Evolutionary conservation across 345 rosid genomes (phyloP).

Genomic region (Lumnitzera littorea): DNA sequence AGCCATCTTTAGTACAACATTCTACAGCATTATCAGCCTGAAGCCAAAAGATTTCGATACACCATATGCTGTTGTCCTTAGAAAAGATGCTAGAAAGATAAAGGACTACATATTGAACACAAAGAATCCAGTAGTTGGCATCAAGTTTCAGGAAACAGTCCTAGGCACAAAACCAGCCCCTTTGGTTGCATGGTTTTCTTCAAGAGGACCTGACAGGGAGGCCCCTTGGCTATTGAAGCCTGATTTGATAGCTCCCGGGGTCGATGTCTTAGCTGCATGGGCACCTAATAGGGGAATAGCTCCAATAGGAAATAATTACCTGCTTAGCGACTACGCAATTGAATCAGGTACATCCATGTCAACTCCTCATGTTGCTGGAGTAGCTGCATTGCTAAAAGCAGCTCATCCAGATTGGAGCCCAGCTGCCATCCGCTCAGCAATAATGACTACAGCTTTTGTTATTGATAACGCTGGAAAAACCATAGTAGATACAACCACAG

Average conservation of each 20-base stretch:
- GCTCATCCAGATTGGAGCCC: slow-evolving; percentile 32
- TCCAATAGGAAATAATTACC: slow-evolving; percentile 11
- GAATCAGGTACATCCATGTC: slow-evolving; percentile 40
- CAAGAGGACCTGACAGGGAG: slow-evolving; percentile 30
- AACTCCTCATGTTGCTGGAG: slow-evolving; percentile 37
- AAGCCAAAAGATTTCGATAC: slow-evolving; percentile 11
- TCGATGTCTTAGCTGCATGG: slow-evolving; percentile 40
- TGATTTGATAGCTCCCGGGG: slow-evolving; percentile 39
- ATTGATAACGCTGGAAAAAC: slow-evolving; percentile 11
- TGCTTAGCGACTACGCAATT: slow-evolving; percentile 29
- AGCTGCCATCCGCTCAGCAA: slow-evolving; percentile 36
- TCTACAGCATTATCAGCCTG: slow-evolving; percentile 4
- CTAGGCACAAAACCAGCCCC: slow-evolving; percentile 32
- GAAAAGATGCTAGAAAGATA: slow-evolving; percentile 17
- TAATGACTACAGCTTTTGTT: slow-evolving; percentile 39
- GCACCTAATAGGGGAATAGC: slow-evolving; percentile 24
- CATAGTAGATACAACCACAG: slow-evolving; percentile 28
- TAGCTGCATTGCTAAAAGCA: slow-evolving; percentile 30
- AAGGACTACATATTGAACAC: slow-evolving; percentile 18
- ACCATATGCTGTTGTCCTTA: slow-evolving; percentile 19
- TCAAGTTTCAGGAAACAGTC: slow-evolving; percentile 24
- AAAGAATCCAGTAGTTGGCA: slow-evolving; percentile 13
- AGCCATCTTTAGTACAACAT: slow-evolving; percentile 24
- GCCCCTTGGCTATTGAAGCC: slow-evolving; percentile 46
- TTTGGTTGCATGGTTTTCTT: slow-evolving; percentile 29